Evolutionary conservation across 352 stramenopile genomes (phyloP), one percentile per base, ranked within the genome.

Genomic region (Aphanomyces cochlioides): DNA sequence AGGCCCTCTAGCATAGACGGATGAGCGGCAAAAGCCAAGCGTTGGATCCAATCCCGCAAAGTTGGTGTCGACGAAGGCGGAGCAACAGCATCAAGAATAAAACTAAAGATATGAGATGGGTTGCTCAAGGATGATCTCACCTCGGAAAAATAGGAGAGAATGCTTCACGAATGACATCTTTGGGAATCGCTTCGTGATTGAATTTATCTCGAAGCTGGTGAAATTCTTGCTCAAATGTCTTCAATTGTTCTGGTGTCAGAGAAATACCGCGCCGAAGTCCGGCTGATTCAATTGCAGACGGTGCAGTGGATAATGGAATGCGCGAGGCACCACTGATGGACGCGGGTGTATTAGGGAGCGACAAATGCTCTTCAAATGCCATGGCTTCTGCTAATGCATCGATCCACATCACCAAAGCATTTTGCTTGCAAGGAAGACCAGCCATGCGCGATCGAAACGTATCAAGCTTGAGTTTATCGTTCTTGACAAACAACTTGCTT

Each of bases 391-490:
- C 63, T 15, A 69, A 39, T 17, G 63, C 40, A 7, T 19, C 34
- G 10, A 69, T 56, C 63, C 63, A 69, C 5, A 37, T 36, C 34
- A 69, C 12, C 6, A 69, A 28, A 5, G 19, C 58, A 50, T n/a
- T 28, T 28, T 54, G n/a, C 17, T 66, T 37, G 43, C n/a, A 21
- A n/a, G 19, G 19, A 12, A 66, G 58, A 13, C 37, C 37, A 19
- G 17, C 17, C 63, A 69, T 43, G 12, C 63, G 40, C 28, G 17
- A 36, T 13, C 63, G 63, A 56, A 69, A 69, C 38, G 63, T 47
- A 38, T 69, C 63, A 15, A 58, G 43, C 17, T 69, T 69, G 38
- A 69, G 40, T 21, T 69, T 69, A 4, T 69, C 63, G 7, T 58
- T 10, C 63, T 59, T 69, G 12, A 38, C 15, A 36, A 69, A 69